Evolutionary conservation across 2,329 filamentous ascomycete species (phyloP), one percentile per base, ranked within the genome.

Genomic region (Hansfordia pulvinata): DNA sequence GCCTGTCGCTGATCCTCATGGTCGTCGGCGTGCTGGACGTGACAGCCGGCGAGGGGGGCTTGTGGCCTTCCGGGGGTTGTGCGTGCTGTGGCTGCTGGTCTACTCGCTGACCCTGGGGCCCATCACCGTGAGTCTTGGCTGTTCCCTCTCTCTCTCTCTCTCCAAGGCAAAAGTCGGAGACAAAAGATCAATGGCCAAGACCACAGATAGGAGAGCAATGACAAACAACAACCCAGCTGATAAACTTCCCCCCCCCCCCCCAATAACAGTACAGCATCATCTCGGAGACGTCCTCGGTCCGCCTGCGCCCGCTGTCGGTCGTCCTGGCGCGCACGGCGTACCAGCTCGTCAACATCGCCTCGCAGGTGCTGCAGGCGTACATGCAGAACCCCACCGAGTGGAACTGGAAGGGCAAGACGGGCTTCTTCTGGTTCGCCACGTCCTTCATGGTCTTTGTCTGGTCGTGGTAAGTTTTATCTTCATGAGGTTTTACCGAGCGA

Each of bases 81-180:
- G 60, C 4, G 40, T 65, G 4, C 41, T 61, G 22, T 62, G 52
- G 42, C 54, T 54, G 1, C 53, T 60, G 30, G 37, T 53, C 10
- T 66, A 64, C 42, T 57, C 55, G 34, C 38, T 56, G 23, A 64
- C 60, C 1, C 46, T 65, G 10, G 64, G 62, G 1, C 61, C 61
- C 4, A 47, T 62, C 10, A 49, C 53, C 11, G 47, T 70, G 40
- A 39, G 45, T 40, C 8, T 12, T 13, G 8, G 8, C 11, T 14
- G 5, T 4, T 8, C 5, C 8, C 11, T 14, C 13, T 21, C 6
- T 6, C 19, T 21, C 6, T n/a, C n/a, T n/a, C n/a, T n/a, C n/a
- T n/a, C n/a, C n/a, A n/a, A n/a, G n/a, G n/a, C n/a, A n/a, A n/a
- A n/a, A n/a, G n/a, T n/a, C n/a, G n/a, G n/a, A n/a, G n/a, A n/a